Percentiles rank a stretch among this genome's conserved stretches.
Conservation (phyloP, 2,329 filamentous ascomycete genomes). For the Boeremia lycopersici region DNA sequence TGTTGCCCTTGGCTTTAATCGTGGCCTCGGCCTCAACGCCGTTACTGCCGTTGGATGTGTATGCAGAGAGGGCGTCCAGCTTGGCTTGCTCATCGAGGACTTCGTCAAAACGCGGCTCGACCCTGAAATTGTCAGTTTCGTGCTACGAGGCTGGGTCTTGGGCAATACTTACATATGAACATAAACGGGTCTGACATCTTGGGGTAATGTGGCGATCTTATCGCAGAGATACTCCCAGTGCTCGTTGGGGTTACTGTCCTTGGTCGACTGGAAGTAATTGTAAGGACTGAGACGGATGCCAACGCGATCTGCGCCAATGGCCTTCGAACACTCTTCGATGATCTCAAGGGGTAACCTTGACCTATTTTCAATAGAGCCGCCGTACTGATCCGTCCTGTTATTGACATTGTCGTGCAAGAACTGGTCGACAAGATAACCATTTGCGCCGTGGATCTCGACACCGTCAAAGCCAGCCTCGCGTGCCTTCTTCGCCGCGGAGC, state of each 20-base stretch:
- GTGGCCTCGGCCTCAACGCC: conserved; percentile 43
- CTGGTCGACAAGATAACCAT: conserved; percentile 59
- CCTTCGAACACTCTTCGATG: conserved; percentile 44
- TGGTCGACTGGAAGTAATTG: conserved; percentile 49
- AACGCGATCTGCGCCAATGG: conserved; percentile 42
- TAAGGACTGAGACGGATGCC: conserved; percentile 43
- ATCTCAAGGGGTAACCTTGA: conserved; percentile 63
- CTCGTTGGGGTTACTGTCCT: conserved; percentile 52
- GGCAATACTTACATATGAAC: conserved; percentile 42
- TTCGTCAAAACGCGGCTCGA: conserved; percentile 48
- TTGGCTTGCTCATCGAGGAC: conserved; percentile 46
- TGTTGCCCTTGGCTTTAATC: conserved; percentile 31
- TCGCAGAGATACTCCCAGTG: conserved; percentile 56
- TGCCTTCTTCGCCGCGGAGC: conserved; percentile 47
- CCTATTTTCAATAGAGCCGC: conserved; percentile 59
- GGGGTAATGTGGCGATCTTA: conserved; percentile 44
- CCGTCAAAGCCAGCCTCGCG: conserved; percentile 45
- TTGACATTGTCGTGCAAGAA: conserved; percentile 59
- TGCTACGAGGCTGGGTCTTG: background rate
- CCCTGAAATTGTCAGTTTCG: conserved; percentile 26
- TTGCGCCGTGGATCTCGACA: conserved; percentile 50
- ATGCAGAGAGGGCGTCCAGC: conserved; percentile 46
- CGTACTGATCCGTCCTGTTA: conserved; percentile 57
- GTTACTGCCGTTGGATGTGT: conserved; percentile 34
- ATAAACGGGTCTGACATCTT: conserved; percentile 37